Conservation (phyloP, 352 stramenopile species). For the Phytophthora litchii region DNA sequence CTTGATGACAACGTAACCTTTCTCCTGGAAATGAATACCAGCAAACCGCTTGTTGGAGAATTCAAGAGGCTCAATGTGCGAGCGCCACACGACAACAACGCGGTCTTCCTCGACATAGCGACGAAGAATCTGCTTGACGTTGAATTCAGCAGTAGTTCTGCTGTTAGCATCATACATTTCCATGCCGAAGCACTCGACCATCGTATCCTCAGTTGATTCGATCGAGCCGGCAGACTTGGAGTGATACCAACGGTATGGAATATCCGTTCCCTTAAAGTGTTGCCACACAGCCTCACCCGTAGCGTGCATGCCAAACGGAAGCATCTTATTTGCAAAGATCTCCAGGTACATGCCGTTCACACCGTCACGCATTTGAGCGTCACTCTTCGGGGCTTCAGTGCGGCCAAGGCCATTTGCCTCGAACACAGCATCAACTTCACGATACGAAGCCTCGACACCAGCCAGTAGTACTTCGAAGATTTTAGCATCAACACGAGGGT, state of each 20-base stretch:
- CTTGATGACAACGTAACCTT: conserved; percentile 43
- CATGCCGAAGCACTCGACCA: conserved; percentile 42
- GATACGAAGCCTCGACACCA: conserved; percentile 33
- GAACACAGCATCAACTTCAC: conserved; percentile 38
- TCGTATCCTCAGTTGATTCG: conserved; percentile 38
- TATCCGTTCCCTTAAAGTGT: conserved; percentile 44
- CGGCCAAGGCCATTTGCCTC: conserved; percentile 38
- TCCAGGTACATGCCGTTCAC: conserved; percentile 36
- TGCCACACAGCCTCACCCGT: conserved; percentile 43
- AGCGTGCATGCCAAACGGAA: conserved; percentile 47
- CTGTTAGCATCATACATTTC: conserved; percentile 40
- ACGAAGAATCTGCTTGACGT: conserved; percentile 40
- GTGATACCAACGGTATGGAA: conserved; percentile 35
- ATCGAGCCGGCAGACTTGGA: conserved; percentile 33
- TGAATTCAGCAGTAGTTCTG: conserved; percentile 38
- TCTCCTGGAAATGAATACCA: conserved; percentile 44
- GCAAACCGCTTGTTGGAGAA: conserved; percentile 48
- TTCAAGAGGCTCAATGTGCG: conserved; percentile 55
- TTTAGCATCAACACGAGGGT: conserved; percentile 24
- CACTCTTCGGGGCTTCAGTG: conserved; percentile 28
- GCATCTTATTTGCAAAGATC: conserved; percentile 43
- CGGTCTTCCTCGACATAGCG: conserved; percentile 46
- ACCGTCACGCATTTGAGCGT: conserved; percentile 38
- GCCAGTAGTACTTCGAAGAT: conserved; percentile 38
- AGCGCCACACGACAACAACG: conserved; percentile 62